A percentile compares a stretch with the other conserved stretches of the same genome.
phyloP scores from a whole-genome alignment of 2,329 filamentous ascomycete species.

The Aspergillus aculeatus region DNA sequence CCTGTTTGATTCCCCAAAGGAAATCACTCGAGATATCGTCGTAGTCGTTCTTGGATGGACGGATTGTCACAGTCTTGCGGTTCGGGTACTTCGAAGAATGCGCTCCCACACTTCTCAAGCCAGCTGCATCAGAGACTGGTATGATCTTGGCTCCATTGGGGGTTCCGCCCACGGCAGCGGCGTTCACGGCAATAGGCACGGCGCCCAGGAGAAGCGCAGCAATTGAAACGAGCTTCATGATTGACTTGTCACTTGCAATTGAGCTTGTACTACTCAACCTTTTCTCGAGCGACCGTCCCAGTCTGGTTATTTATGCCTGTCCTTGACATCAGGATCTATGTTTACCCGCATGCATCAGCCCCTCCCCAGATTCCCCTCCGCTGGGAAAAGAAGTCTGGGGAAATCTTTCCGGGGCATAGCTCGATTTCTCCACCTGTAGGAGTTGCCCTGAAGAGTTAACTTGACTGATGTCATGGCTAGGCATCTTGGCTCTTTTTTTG shows the following conservation, averaged over 20 bases:
- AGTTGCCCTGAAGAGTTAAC: slow-evolving; percentile 3
- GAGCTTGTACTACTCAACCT: neutral
- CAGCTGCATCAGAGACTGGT: slow-evolving; percentile 20
- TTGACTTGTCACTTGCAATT: neutral
- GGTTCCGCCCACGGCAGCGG: slow-evolving; percentile 19
- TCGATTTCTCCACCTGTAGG: slow-evolving; percentile 29
- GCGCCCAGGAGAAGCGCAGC: slow-evolving; percentile 22
- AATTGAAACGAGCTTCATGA: slow-evolving; percentile 28
- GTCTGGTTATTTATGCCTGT: neutral
- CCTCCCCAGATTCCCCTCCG: neutral
- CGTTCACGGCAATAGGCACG: slow-evolving; percentile 16
- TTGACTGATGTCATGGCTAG: neutral
- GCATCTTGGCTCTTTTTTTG: neutral
- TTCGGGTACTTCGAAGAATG: slow-evolving; percentile 28
- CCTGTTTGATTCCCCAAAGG: slow-evolving; percentile 53
- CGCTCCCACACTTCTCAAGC: slow-evolving; percentile 24
- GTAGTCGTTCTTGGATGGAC: slow-evolving; percentile 52
- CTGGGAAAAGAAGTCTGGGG: neutral
- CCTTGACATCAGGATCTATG: neutral
- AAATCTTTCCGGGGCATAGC: slow-evolving; percentile 1
- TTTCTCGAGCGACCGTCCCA: too few species aligned
- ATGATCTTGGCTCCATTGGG: slow-evolving; percentile 28
- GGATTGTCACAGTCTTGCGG: slow-evolving; percentile 52
- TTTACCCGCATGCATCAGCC: neutral
- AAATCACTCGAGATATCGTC: slow-evolving; percentile 60